Base-by-base conservation (phyloP, 2,329 filamentous ascomycete species). In the Didymella exigua region DNA sequence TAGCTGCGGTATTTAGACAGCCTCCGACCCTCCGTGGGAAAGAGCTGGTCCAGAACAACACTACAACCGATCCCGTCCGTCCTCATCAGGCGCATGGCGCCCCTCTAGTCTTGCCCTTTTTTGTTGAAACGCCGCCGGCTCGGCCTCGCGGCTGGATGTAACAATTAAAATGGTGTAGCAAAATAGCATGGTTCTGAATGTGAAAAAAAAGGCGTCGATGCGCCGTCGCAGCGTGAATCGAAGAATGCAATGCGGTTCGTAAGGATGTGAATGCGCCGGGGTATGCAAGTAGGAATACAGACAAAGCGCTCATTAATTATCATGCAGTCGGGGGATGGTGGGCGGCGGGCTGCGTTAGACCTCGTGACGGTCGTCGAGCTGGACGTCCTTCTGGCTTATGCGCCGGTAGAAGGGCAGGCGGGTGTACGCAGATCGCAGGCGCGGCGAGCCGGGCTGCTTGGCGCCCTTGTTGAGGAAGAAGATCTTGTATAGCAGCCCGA, bases 401-500 rank as follows among this genome's bases (percentile, higher is more conserved):
- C 71, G 68, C 52, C 71, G 68, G 60, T 74, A 74, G 48, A 74
- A 74, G 5, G 70, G 71, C 37, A 73, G 59, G 27, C 71, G 61
- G 18, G 68, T 49, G 53, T 67, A 69, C 9, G 62, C 49, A 31
- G 58, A 63, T 13, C 61, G 62, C 38, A 61, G 30, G 13, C 55
- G 56, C 5, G 65, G 65, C 18, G 59, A 62, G 29, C 41, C 47
- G 1, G 58, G 58, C 38, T 64, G 61, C 24, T 53, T 53, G 48
- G n/a, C 34, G 9, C 49, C 56, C 58, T 59, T 70, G 67, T 65
- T 69, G 69, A 65, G 34, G 52, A 73, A 76, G 59, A 83, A 84
- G 27, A 78, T 68, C 75, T 80, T 82, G 77, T 82, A 85, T 34
- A 82, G 63, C 49, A 76, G 71, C 50, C 80, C 75, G 16, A 83